phyloP scores from a whole-genome alignment of 139 green algal genomes.

The Edaphochlamys debaryana region DNA sequence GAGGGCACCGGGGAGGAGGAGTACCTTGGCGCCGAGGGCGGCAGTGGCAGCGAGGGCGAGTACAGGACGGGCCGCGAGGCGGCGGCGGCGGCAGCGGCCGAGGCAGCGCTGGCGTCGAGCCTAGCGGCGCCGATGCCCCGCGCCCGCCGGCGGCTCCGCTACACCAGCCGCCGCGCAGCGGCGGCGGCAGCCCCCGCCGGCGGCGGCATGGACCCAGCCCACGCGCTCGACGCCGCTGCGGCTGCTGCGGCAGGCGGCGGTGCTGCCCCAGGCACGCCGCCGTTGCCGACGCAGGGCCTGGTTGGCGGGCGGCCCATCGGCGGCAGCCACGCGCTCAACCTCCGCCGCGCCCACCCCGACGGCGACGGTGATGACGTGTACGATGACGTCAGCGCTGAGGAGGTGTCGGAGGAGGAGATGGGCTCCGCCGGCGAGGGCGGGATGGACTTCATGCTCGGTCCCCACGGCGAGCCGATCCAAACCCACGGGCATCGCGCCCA shows the following conservation, averaged over 20 bases:
- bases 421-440: slow-evolving; percentile 3
- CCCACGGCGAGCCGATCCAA: background rate
- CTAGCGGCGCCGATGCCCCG: background rate
- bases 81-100: background rate
- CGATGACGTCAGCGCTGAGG: slow-evolving; percentile 35
- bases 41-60: background rate
- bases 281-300: slow-evolving; percentile 14
- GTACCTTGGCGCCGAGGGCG: background rate
- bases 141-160: slow-evolving; percentile 23
- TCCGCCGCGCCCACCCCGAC: slow-evolving; percentile 11
- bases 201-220: too few relatives aligned
- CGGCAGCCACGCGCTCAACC: slow-evolving; percentile 50
- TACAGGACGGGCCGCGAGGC: background rate
- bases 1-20: background rate
- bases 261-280: background rate
- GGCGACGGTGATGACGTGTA: too few relatives aligned
- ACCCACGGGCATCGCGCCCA: background rate
- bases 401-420: slow-evolving; percentile 54
- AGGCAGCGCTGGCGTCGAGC: background rate
- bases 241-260: background rate
- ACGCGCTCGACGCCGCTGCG: too few relatives aligned
- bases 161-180: slow-evolving; percentile 28
- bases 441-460: background rate
- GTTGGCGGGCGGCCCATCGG: slow-evolving; percentile 31
- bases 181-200: background rate